Evolutionary conservation across 1,284 basidiomycete species (phyloP).

Genomic region (Rhodotorula mucilaginosa): DNA sequence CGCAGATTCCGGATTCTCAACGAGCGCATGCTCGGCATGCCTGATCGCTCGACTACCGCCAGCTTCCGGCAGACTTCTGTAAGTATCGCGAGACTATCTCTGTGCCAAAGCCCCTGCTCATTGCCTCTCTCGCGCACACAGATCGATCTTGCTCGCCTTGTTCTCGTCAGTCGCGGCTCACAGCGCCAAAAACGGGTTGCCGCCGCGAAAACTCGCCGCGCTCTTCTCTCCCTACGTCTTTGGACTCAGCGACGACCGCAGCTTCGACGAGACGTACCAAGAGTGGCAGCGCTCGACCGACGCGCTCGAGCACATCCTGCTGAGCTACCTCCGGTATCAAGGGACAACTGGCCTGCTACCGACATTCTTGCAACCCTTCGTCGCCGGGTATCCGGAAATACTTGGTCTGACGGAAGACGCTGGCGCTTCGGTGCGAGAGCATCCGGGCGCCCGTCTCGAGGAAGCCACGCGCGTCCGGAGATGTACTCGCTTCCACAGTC

Average conservation of each 20-base stretch:
- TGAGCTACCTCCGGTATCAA: slow-evolving; percentile 59
- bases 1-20: slow-evolving; percentile 63
- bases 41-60: slow-evolving; percentile 75
- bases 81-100: not conserved
- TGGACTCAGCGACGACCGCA: slow-evolving; percentile 63
- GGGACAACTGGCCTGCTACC: slow-evolving; percentile 35
- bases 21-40: slow-evolving; percentile 59
- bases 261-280: slow-evolving; percentile 73
- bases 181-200: slow-evolving; percentile 41
- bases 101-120: not conserved
- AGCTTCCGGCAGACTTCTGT: slow-evolving; percentile 50
- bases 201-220: slow-evolving; percentile 51
- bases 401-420: slow-evolving; percentile 21
- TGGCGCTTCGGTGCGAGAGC: not conserved
- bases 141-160: slow-evolving; percentile 28
- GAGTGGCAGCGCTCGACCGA: slow-evolving; percentile 75
- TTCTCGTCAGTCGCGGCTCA: slow-evolving; percentile 34
- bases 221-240: slow-evolving; percentile 81
- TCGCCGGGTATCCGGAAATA: slow-evolving; percentile 38
- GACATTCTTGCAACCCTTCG: slow-evolving; percentile 42
- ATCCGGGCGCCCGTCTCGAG: slow-evolving; percentile 23
- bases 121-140: not conserved
- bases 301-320: slow-evolving; percentile 81
- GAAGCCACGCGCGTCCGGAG: slow-evolving; percentile 37
- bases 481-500: slow-evolving; percentile 40